Conservation (phyloP, 2,329 filamentous ascomycete genomes). For the Penicillium decumbens region DNA sequence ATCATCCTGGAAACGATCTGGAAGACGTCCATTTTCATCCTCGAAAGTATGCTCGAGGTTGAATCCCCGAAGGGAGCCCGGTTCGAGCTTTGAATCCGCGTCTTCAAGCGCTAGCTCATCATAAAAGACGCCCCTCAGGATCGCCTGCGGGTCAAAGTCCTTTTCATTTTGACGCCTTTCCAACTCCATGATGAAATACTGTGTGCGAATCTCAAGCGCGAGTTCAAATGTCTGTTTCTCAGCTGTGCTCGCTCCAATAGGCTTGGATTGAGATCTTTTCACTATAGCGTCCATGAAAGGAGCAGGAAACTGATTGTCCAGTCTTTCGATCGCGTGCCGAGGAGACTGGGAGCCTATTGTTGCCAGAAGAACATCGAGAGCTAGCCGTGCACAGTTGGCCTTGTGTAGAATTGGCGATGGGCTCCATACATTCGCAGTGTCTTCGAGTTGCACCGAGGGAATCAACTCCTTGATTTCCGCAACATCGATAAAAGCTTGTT, state of each 20-base stretch:
- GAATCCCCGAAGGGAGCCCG: conserved; percentile 25
- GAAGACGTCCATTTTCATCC: conserved; percentile 36
- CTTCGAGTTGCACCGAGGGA: conserved; percentile 21
- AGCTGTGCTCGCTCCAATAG: conserved; percentile 40
- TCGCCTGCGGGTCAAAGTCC: conserved; percentile 38
- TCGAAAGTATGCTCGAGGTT: conserved; percentile 31
- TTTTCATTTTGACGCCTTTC: conserved; percentile 28
- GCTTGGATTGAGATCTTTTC: conserved; percentile 5
- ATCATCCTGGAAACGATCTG: conserved; percentile 30
- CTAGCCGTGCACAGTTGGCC: conserved; percentile 43
- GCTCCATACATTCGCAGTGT: conserved; percentile 25
- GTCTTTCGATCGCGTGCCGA: conserved; percentile 22
- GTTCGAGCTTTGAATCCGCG: conserved; percentile 7
- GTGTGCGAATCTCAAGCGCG: conserved; percentile 53
- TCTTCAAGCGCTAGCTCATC: conserved; percentile 17
- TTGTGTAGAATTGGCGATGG: conserved; percentile 40
- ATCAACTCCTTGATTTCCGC: conserved; percentile 30
- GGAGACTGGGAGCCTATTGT: conserved; percentile 18
- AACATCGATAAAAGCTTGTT: conserved; percentile 36
- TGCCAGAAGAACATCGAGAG: conserved; percentile 37
- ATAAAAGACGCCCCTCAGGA: conserved; percentile 44
- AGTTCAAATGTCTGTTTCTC: conserved; percentile 45
- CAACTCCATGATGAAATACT: conserved; percentile 48
- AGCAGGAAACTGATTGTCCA: conserved; percentile 34
- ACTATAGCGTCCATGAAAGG: conserved; percentile 34